These are phyloP conservation scores for Westerdykella sp. DNA, from an alignment of 2,329 filamentous ascomycete genomes.

Conservation along the genomic window DNA sequence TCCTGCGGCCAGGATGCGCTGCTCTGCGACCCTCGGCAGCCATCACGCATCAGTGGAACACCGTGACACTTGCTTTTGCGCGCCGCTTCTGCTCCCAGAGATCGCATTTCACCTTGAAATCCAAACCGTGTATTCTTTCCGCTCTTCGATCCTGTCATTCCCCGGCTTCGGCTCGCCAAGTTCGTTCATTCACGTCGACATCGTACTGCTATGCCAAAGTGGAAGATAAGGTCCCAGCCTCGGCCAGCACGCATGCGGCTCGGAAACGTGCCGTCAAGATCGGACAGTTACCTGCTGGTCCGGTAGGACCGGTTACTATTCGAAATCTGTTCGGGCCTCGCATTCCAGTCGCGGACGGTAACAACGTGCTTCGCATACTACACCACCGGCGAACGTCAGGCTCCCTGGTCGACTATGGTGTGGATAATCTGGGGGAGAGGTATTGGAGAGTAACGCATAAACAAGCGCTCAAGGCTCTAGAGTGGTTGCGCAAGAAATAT, in stretches of 20 bases:
- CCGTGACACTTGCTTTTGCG: constrained; percentile 17
- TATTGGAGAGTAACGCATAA: constrained; percentile 23
- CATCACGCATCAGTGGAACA: constrained; percentile 13
- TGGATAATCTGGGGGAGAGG: constrained; percentile 28
- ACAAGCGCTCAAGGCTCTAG: constrained; percentile 26
- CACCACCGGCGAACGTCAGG: constrained; percentile 37
- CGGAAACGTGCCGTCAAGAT: constrained; percentile 29
- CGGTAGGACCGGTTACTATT: constrained; percentile 20
- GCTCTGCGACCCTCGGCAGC: constrained; percentile 16
- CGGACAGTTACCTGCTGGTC: constrained; percentile 25
- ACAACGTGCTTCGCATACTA: constrained; percentile 34
- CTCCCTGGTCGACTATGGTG: constrained; percentile 36
- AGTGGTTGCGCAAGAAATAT: constrained; percentile 31
- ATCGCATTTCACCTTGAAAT: constrained; percentile 7
- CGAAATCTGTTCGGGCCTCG: constrained; percentile 27
- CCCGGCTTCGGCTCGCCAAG: constrained; percentile 10
- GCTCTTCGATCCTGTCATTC: constrained; percentile 11
- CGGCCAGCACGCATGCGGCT: constrained; percentile 2
- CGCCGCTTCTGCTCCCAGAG: constrained; percentile 22
- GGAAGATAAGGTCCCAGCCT: not conserved
- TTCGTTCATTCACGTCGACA: constrained; percentile 20
- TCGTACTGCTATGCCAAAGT: constrained; percentile 20
- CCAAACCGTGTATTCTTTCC: constrained; percentile 16
- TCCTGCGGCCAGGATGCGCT: constrained; percentile 19
- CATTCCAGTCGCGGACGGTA: constrained; percentile 26